phyloP scores from a whole-genome alignment of 2,329 filamentous ascomycete genomes.

The Clarireedia hainanense region DNA sequence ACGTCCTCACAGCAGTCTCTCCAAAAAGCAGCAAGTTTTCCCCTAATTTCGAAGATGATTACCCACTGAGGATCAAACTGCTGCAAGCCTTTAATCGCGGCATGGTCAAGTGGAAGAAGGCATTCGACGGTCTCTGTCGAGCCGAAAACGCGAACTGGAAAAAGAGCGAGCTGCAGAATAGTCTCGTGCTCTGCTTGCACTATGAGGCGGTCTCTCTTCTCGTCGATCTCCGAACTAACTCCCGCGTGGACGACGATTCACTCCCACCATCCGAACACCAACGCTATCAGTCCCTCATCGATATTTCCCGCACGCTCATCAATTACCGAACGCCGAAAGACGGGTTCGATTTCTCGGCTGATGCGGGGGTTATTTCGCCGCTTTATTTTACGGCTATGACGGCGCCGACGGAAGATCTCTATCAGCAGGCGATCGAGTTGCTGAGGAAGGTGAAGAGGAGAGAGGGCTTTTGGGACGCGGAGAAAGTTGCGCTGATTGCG shows the following conservation, averaged over 20 bases:
- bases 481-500: slow-evolving; percentile 9
- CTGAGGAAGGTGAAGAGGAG: slow-evolving; percentile 9
- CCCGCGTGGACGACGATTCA: not conserved
- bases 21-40: not conserved
- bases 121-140: not conserved
- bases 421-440: slow-evolving; percentile 13
- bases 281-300: slow-evolving; percentile 4
- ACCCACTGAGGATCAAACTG: slow-evolving; percentile 6
- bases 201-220: not conserved
- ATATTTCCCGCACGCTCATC: slow-evolving; percentile 8
- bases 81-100: not conserved
- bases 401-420: not conserved
- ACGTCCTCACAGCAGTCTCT: slow-evolving; percentile 11
- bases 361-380: slow-evolving; percentile 14
- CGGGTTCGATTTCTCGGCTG: slow-evolving; percentile 3
- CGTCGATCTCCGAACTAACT: slow-evolving; percentile 2
- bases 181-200: slow-evolving; percentile 2
- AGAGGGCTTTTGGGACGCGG: slow-evolving; percentile 17
- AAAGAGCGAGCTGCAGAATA: not conserved
- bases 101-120: slow-evolving; percentile 3
- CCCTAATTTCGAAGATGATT: not conserved
- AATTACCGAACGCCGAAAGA: not conserved
- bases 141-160: not conserved
- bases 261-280: not conserved
- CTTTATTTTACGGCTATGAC: slow-evolving; percentile 17